Conservation (phyloP, 1,284 basidiomycete genomes). For the Wolfiporia cocos region DNA sequence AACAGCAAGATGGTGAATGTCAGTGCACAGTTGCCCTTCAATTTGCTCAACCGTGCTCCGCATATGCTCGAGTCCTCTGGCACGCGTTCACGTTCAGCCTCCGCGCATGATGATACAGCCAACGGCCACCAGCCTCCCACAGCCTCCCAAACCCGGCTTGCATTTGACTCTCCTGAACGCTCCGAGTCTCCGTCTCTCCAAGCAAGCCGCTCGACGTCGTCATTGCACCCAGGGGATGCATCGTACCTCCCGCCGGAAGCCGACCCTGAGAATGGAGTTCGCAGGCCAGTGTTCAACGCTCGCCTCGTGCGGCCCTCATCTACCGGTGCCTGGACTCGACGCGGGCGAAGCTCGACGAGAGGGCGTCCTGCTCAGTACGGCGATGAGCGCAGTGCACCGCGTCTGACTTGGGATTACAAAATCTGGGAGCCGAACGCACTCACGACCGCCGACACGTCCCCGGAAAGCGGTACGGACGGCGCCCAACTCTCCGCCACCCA, state of each 20-base stretch:
- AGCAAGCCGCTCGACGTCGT: slow-evolving; percentile 25
- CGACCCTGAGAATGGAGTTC: slow-evolving; percentile 16
- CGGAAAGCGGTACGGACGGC: not conserved
- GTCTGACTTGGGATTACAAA: not conserved
- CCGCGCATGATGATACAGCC: slow-evolving; percentile 11
- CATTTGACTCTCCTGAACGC: slow-evolving; percentile 19
- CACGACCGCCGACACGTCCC: no score
- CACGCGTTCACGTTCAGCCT: slow-evolving; percentile 10
- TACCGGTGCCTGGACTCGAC: slow-evolving; percentile 9
- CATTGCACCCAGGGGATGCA: slow-evolving; percentile 25
- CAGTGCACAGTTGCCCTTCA: slow-evolving; percentile 56
- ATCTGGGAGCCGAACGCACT: slow-evolving; percentile 1
- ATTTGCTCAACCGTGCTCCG: slow-evolving; percentile 46
- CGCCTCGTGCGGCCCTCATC: slow-evolving; percentile 19
- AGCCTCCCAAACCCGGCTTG: slow-evolving; percentile 8
- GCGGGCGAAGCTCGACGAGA: slow-evolving; percentile 16
- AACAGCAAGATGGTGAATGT: slow-evolving; percentile 71
- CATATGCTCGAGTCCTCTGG: slow-evolving; percentile 29
- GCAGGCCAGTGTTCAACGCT: slow-evolving; percentile 21
- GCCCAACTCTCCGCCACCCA: not conserved
- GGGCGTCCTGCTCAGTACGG: slow-evolving; percentile 21
- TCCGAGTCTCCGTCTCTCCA: slow-evolving; percentile 24
- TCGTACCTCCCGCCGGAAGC: slow-evolving; percentile 25
- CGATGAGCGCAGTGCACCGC: slow-evolving; percentile 10
- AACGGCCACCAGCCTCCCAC: slow-evolving; percentile 3